These are phyloP conservation scores for Symmetrospora coprosmae DNA, from an alignment of 768 basidiomycete species.

Conservation along the genomic window DNA sequence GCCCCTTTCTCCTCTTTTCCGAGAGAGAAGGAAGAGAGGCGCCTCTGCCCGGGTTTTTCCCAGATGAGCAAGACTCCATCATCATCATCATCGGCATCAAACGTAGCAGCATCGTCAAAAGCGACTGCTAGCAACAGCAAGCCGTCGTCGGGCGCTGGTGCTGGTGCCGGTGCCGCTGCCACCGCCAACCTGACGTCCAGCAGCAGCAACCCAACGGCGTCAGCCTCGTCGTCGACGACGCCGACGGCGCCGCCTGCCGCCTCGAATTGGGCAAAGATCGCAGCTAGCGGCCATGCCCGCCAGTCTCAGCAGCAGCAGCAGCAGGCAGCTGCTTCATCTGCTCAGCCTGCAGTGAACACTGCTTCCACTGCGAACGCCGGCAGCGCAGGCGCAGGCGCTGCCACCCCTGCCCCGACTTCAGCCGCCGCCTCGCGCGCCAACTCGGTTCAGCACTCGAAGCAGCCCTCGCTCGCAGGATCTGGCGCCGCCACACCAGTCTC, in stretches of 20 bases:
- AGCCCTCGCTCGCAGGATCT: not conserved
- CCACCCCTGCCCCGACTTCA: not conserved
- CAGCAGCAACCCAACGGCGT: not conserved
- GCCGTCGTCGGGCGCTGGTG: too few relatives aligned
- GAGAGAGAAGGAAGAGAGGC: not conserved
- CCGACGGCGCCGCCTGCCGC: not conserved
- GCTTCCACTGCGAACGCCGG: not conserved
- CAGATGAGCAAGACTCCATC: constrained; percentile 19
- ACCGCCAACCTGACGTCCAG: not conserved
- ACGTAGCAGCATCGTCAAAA: too few relatives aligned
- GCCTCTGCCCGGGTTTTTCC: not conserved
- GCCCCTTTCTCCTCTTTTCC: too few relatives aligned
- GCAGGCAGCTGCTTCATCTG: not conserved
- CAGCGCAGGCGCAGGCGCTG: not conserved
- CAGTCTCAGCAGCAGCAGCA: too few relatives aligned
- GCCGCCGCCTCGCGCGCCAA: not conserved
- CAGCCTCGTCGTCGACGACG: constrained; percentile 2
- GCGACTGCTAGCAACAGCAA: too few relatives aligned
- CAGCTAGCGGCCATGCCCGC: not conserved
- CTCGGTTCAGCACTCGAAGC: not conserved
- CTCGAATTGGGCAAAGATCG: constrained; percentile 20
- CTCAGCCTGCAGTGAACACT: not conserved
- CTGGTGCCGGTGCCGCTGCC: constrained; percentile 4
- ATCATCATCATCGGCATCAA: not conserved
- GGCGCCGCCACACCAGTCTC: not conserved